phyloP scores from a whole-genome alignment of 2,329 filamentous ascomycete species.

The Taxawa tesnikishii region DNA sequence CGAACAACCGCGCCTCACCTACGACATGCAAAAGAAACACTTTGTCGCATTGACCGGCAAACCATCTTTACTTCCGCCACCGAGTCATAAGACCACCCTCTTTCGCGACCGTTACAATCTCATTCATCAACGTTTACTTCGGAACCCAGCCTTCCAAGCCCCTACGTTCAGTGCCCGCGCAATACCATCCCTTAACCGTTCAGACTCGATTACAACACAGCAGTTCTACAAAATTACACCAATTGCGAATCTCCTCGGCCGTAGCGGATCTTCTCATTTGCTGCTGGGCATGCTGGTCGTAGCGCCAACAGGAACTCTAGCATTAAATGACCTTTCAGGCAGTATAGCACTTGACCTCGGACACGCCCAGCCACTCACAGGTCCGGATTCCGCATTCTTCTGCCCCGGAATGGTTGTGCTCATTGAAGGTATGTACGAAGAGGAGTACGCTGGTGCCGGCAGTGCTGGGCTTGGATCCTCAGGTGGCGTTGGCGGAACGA shows the following conservation, averaged over 20 bases:
- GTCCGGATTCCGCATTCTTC: slow-evolving; percentile 73
- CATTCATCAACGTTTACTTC: slow-evolving; percentile 79
- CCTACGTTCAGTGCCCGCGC: slow-evolving; percentile 57
- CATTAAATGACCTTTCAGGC: slow-evolving; percentile 76
- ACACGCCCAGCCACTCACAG: slow-evolving; percentile 66
- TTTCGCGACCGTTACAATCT: slow-evolving; percentile 89
- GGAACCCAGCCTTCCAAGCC: slow-evolving; percentile 86
- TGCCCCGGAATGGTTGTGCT: slow-evolving; percentile 92
- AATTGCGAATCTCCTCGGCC: slow-evolving; percentile 62
- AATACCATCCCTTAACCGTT: slow-evolving; percentile 46
- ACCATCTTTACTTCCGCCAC: slow-evolving; percentile 49
- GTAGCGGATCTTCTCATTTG: slow-evolving; percentile 74
- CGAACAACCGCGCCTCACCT: slow-evolving; percentile 68
- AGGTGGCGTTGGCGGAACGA: slow-evolving; percentile 74
- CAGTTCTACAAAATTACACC: slow-evolving; percentile 80
- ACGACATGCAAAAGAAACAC: slow-evolving; percentile 74
- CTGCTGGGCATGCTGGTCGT: slow-evolving; percentile 73
- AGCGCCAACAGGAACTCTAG: slow-evolving; percentile 68
- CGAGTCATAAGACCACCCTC: slow-evolving; percentile 69
- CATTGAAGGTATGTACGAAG: slow-evolving; percentile 91
- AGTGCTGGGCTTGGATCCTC: slow-evolving; percentile 50
- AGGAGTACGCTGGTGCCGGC: slow-evolving; percentile 63
- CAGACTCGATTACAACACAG: slow-evolving; percentile 43
- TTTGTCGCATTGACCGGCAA: slow-evolving; percentile 54
- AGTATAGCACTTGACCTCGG: slow-evolving; percentile 75